Percentiles rank a stretch among this genome's conserved stretches.
Conservation (phyloP, 2,329 filamentous ascomycete genomes). For the Epichloe scottii region DNA sequence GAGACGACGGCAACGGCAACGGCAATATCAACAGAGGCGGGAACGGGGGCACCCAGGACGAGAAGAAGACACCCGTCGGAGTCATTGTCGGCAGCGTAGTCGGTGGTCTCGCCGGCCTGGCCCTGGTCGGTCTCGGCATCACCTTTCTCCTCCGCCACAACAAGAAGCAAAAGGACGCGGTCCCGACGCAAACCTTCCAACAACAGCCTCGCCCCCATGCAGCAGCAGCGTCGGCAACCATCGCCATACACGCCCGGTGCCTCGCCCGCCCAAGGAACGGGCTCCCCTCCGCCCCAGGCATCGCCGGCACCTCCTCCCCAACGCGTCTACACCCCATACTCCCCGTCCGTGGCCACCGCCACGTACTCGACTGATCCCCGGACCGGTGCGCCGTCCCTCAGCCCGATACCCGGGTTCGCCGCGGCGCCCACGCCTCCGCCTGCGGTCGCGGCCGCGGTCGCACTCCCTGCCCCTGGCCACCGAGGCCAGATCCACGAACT, state of each 20-base stretch:
- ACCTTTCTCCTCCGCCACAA: conserved; percentile 1
- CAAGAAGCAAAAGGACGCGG: neutral
- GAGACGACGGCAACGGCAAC: neutral
- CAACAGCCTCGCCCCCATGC: neutral
- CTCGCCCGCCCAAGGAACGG: neutral
- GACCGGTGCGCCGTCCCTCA: no score
- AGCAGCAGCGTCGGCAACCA: neutral
- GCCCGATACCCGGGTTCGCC: no score
- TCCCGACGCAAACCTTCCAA: neutral
- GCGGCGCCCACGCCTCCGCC: no score
- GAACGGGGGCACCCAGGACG: neutral
- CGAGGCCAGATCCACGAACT: conserved; percentile 1
- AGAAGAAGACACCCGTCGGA: neutral
- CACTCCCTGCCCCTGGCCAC: neutral
- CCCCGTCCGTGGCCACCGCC: neutral
- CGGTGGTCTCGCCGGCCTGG: neutral
- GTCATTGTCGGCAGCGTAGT: neutral
- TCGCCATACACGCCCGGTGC: neutral
- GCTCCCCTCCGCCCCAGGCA: neutral
- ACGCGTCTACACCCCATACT: neutral
- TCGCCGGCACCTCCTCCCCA: neutral
- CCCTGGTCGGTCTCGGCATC: neutral
- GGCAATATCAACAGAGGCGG: neutral
- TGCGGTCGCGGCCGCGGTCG: no score
- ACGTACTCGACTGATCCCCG: neutral